Evolutionary conservation across 139 green algal species (phyloP), one percentile per base, ranked within the genome.

Genomic region (Haematococcus sp.): DNA sequence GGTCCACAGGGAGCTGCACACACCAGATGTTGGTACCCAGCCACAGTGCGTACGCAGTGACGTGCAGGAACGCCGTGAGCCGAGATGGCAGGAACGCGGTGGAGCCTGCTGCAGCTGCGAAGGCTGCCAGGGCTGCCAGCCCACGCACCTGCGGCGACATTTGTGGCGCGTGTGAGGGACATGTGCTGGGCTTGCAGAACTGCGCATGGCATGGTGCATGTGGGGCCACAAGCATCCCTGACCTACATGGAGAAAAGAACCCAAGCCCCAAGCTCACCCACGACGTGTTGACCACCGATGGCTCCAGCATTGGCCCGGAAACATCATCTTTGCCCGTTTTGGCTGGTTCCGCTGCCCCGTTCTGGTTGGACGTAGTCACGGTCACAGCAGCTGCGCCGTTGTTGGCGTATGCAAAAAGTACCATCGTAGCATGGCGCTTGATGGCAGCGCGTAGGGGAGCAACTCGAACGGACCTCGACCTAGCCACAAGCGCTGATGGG

Each of bases 231-330:
- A 7, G 40, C 40, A 11, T 11, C 11, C 11, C 7, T 49, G 40
- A 49, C 40, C 40, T 19, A 11, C 40, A 49, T 49, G 40, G 40
- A 19, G 40, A n/a, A n/a, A n/a, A n/a, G n/a, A n/a, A 19, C 40
- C 40, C 40, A 49, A 11, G 11, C 7, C 40, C 7, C 40, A 7
- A 49, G 13, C 67, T 44, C 7, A 81, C 75, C 43, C 49, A 13
- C 9, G 68, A 60, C 5, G 69, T 77, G 59, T 84, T 84, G 52
- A 77, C 28, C 2, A 77, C 59, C 0, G 63, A 76, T 19, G 78
- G 78, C 73, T 84, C 65, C 9, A 84, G 72, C 55, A 84, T 80
- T 33, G 70, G 67, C 3, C 78, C 78, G 0, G 56, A 67, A 25
- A 76, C 71, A 51, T 84, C 67, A 7, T 68, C 70, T n/a, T 68